Conservation (phyloP, 768 basidiomycete genomes). For the Bullera alba region DNA sequence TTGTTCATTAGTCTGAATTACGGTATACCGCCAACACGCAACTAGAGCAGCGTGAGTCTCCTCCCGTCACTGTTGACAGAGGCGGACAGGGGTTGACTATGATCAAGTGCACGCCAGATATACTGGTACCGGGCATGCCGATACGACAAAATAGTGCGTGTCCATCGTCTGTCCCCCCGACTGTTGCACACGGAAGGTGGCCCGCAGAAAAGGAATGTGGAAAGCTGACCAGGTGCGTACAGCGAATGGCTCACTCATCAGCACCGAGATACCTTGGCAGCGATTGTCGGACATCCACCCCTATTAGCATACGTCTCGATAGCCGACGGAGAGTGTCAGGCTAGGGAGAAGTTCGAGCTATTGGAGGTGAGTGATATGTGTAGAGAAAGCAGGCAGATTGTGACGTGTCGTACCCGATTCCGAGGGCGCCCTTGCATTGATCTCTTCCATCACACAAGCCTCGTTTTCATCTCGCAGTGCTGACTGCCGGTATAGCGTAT, state of each 20-base stretch:
- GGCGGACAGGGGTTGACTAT: conserved; percentile 5
- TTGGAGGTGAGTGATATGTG: conserved; percentile 71
- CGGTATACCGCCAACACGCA: conserved; percentile 96
- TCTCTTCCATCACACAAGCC: not conserved
- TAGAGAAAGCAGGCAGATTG: not conserved
- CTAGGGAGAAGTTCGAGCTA: conserved; percentile 86
- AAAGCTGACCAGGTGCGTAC: conserved; percentile 4
- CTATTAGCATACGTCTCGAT: conserved; percentile 80
- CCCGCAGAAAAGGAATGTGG: not conserved
- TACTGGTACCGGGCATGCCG: conserved; percentile 94
- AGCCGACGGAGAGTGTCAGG: conserved; percentile 89
- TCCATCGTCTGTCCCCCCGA: not conserved
- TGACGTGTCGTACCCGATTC: conserved; percentile 13
- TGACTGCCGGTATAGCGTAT: conserved; percentile 57
- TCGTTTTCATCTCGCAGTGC: not conserved
- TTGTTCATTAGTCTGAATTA: conserved; percentile 57
- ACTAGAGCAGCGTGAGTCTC: conserved; percentile 74
- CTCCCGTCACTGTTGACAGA: not conserved
- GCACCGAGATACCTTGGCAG: conserved; percentile 87
- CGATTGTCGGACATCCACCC: conserved; percentile 85
- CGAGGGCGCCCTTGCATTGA: conserved; percentile 3
- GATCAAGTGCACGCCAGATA: conserved; percentile 82
- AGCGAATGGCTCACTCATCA: conserved; percentile 98
- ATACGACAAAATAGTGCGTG: conserved; percentile 87
- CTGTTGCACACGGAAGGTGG: not conserved